phyloP scores from a whole-genome alignment of 106 monocot genomes.

The Allium cepa region DNA sequence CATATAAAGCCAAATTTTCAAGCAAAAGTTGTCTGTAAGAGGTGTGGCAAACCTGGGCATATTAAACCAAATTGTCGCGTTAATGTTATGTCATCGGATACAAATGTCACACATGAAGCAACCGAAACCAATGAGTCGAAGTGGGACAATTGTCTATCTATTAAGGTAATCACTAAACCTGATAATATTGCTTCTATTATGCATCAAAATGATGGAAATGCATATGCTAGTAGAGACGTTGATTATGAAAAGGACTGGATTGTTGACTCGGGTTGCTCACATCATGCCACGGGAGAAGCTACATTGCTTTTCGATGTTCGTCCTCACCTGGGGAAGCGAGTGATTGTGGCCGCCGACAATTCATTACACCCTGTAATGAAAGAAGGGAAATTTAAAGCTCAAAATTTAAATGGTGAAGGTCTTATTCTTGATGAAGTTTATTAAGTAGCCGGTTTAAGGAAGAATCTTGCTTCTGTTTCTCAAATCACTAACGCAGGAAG shows the following conservation, averaged over 20 bases:
- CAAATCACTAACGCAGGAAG: slow-evolving; percentile 11
- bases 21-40: not conserved
- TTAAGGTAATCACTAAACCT: not conserved
- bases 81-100: not conserved
- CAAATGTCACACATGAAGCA: slow-evolving; percentile 1
- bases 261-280: slow-evolving; percentile 11
- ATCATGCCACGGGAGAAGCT: slow-evolving; percentile 5
- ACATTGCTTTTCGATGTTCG: slow-evolving; percentile 6
- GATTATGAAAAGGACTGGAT: slow-evolving; percentile 6
- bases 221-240: not conserved
- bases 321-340: slow-evolving; percentile 3
- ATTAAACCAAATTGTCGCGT: slow-evolving; percentile 6
- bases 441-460: slow-evolving; percentile 9
- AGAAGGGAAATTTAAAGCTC: slow-evolving; percentile 2
- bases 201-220: not conserved
- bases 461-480: slow-evolving; percentile 8
- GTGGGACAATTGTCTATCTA: slow-evolving; percentile 2
- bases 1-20: not conserved
- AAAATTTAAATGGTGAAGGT: not conserved
- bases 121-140: not conserved
- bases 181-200: not conserved
- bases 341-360: slow-evolving; percentile 5
- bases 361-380: slow-evolving; percentile 5
- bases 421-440: slow-evolving; percentile 2
- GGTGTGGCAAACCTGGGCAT: slow-evolving; percentile 4